Base-by-base conservation (phyloP, 116 monocot genomes). In the Trichopus zeylanicus region DNA sequence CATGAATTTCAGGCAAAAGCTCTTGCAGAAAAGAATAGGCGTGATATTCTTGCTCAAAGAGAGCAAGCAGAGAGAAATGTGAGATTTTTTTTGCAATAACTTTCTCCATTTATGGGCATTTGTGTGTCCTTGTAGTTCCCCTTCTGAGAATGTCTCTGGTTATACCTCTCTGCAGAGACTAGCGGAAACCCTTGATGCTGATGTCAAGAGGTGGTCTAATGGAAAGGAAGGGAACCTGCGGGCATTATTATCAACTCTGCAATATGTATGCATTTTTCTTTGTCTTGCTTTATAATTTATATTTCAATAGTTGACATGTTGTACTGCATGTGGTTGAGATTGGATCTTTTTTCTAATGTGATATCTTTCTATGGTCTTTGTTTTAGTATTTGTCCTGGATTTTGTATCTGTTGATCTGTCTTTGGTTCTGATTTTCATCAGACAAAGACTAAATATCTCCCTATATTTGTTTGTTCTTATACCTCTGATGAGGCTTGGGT, bases 31-130 rank as follows among this genome's bases (percentile, higher is more conserved):
- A 98, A 88, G 85, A 88, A 88, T 59, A 48, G 61, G 71, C 81
- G 88, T 25, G 98, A 98, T 63, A 71, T 82, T 63, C 68, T 98
- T 67, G 85, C 74, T 65, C 98, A 98, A 76, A 80, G 83, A 76
- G 98, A 98, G 60, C 87, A 88, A 63, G 80, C 80, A 19, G 98
- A 98, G 64, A 85, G 85, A 88, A 74, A 98, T 80, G 98, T 98
- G 82, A 66, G 34, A 39, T 33, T 65, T 39, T 9, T n/a, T 42
- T 20, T 10, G n/a, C n/a, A 31, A 26, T 55, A 16, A 21, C 9
- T 11, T 10, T 10, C 16, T 39, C 2, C 1, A 16, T 42, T 16
- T 12, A 18, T 13, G 18, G n/a, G 42, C 3, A 13, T 0, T 42
- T 9, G 3, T 16, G 42, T 42, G 12, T 42, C 12, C 2, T 7